phyloP scores from a whole-genome alignment of 129 eudicot genomes.

The Flaveria sonorensis region DNA sequence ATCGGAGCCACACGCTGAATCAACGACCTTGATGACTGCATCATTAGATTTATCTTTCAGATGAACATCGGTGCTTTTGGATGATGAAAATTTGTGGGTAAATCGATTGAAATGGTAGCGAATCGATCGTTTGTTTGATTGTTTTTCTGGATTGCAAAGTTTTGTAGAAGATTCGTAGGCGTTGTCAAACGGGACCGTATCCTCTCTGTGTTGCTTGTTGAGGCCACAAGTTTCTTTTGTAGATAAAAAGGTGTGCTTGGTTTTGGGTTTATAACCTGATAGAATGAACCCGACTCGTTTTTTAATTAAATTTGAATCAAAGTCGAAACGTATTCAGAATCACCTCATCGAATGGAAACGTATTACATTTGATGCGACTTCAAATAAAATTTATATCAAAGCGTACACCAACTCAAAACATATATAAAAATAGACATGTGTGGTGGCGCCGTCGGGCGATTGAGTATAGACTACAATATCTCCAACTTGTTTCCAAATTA shows the following conservation, averaged over 20 bases:
- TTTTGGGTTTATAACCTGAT: background rate
- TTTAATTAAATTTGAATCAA: too few relatives aligned
- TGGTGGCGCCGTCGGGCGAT: too few relatives aligned
- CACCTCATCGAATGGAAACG: too few relatives aligned
- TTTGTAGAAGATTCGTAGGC: background rate
- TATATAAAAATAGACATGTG: too few relatives aligned
- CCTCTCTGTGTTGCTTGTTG: background rate
- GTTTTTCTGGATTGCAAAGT: background rate
- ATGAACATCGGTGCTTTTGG: background rate
- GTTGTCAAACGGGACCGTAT: background rate
- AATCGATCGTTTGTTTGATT: background rate
- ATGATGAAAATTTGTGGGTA: background rate
- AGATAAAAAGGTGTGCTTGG: background rate
- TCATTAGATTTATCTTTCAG: conserved; percentile 8
- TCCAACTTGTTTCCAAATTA: too few relatives aligned
- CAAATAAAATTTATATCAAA: too few relatives aligned
- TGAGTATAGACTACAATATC: too few relatives aligned
- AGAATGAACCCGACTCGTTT: too few relatives aligned
- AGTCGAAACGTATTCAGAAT: too few relatives aligned
- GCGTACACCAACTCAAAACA: too few relatives aligned
- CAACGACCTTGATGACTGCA: conserved; percentile 52
- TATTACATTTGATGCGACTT: too few relatives aligned
- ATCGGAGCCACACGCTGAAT: conserved; percentile 57
- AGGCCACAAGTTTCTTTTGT: background rate
- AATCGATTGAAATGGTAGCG: background rate